Percentiles rank a stretch among this genome's conserved stretches.
phyloP scores from a whole-genome alignment of 495 filamentous ascomycete species.

The Bacidia rubella region DNA sequence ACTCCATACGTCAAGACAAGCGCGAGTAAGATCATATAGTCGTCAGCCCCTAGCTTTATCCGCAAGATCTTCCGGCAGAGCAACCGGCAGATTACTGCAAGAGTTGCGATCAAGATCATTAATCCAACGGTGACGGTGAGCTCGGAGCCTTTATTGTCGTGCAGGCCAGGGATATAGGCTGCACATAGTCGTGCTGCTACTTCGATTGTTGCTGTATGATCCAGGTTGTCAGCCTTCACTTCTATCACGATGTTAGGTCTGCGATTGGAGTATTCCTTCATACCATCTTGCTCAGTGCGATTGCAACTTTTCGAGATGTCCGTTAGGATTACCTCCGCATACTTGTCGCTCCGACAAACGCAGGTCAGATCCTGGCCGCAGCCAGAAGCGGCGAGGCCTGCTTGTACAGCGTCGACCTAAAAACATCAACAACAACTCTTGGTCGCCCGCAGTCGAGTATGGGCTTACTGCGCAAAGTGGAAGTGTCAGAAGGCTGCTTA shows the following conservation, averaged over 20 bases:
- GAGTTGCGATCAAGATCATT: background rate
- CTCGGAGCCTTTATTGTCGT: background rate
- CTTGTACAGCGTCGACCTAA: background rate
- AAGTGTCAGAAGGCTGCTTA: background rate
- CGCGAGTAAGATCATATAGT: background rate
- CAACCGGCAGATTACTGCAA: constrained; percentile 4
- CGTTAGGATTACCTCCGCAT: background rate
- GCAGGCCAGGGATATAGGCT: background rate
- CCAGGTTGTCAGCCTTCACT: background rate
- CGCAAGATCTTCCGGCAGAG: background rate
- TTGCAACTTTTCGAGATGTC: background rate
- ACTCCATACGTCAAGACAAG: background rate
- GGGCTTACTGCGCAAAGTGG: background rate
- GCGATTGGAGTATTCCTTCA: no score
- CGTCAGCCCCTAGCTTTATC: constrained; percentile 4
- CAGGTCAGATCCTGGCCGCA: background rate
- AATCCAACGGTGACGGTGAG: background rate
- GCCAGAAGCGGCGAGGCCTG: background rate
- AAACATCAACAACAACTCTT: no score
- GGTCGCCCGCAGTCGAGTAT: background rate
- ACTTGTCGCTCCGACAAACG: background rate
- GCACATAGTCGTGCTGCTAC: background rate
- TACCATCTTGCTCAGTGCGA: background rate
- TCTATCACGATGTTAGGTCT: no score
- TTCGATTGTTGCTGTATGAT: background rate